Evolutionary conservation across 139 green algal genomes (phyloP).

Genomic region (Klebsormidium nitens): DNA sequence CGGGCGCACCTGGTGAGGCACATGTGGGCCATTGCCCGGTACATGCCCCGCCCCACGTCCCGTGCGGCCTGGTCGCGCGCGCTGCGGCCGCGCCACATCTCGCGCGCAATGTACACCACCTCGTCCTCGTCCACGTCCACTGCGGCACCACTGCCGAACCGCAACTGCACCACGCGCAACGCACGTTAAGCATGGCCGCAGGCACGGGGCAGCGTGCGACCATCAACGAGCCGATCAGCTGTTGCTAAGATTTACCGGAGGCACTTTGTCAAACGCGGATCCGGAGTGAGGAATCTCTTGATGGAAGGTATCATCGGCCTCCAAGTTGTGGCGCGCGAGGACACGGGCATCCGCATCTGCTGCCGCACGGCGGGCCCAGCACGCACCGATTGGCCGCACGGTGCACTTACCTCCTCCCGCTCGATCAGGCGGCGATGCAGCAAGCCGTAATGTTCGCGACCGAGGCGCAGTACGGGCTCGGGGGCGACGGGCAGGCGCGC

Average conservation of each 20-base stretch:
- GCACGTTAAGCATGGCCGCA: no score
- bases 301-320: no score
- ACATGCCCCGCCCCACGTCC: slow-evolving; percentile 29
- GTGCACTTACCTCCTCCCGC: slow-evolving; percentile 71
- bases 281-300: no score
- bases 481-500: slow-evolving; percentile 54
- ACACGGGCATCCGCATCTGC: neutral
- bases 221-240: no score
- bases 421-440: slow-evolving; percentile 65
- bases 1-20: slow-evolving; percentile 14
- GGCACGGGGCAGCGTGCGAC: no score
- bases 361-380: no score
- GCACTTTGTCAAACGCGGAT: no score
- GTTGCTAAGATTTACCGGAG: no score
- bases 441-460: slow-evolving; percentile 44
- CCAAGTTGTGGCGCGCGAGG: no score
- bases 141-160: slow-evolving; percentile 15
- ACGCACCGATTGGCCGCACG: no score
- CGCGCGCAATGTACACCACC: slow-evolving; percentile 41
- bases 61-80: slow-evolving; percentile 24
- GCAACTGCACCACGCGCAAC: no score
- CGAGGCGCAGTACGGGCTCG: slow-evolving; percentile 64
- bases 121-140: slow-evolving; percentile 44
- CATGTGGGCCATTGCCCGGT: slow-evolving; percentile 23
- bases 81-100: slow-evolving; percentile 44